These are phyloP conservation scores for Melampsora americana DNA, from an alignment of 1,284 basidiomycete species.

Conservation along the genomic window DNA sequence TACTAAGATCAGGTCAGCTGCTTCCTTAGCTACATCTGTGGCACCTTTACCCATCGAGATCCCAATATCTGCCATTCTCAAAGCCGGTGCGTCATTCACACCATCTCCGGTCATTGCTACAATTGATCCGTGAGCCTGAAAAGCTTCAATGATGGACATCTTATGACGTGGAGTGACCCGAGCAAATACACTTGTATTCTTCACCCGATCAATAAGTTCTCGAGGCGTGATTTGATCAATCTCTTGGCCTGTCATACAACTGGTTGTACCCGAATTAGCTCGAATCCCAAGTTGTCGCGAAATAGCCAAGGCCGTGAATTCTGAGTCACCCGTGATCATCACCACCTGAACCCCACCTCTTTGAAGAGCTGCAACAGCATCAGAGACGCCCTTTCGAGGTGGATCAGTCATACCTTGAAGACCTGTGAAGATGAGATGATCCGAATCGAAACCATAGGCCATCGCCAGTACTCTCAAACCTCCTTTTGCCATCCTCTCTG, in stretches of 20 bases:
- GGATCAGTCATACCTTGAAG: constrained; percentile 95
- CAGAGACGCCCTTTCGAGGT: constrained; percentile 84
- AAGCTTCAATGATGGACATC: constrained; percentile 92
- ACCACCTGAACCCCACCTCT: constrained; percentile 86
- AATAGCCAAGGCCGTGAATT: constrained; percentile 83
- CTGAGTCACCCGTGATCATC: constrained; percentile 97
- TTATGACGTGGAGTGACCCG: constrained; percentile 93
- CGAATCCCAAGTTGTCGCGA: constrained; percentile 82
- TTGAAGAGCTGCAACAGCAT: constrained; percentile 75
- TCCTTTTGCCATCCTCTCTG: constrained; percentile 67
- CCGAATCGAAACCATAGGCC: constrained; percentile 67
- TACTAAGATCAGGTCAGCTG: constrained; percentile 92
- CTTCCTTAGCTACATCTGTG: constrained; percentile 97
- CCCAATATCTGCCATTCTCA: constrained; percentile 97
- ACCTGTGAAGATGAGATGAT: constrained; percentile 78
- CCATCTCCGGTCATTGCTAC: constrained; percentile 99
- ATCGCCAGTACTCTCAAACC: constrained; percentile 85
- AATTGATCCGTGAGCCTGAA: constrained; percentile 78
- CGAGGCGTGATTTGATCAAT: constrained; percentile 77
- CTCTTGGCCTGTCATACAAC: constrained; percentile 74
- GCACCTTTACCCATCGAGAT: constrained; percentile 95
- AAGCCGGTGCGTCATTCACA: constrained; percentile 93
- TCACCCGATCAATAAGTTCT: constrained; percentile 78
- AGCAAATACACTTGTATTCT: constrained; percentile 79
- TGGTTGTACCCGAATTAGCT: constrained; percentile 56